Evolutionary conservation across 371 early-diverging fungal genomes (phyloP), one percentile per base, ranked within the genome.

Genomic region (Mortierella sp.): DNA sequence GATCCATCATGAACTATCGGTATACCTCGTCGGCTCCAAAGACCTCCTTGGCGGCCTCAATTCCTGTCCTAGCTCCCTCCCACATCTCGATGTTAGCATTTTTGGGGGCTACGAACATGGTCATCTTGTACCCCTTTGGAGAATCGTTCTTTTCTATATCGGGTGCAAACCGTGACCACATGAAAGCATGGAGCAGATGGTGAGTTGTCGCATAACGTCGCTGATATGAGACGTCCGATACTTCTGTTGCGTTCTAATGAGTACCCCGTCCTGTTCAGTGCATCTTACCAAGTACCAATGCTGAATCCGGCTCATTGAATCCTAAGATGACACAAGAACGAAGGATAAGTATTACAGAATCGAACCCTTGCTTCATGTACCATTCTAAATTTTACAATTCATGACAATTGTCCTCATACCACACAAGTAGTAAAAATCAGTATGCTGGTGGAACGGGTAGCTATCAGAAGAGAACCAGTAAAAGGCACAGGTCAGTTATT

Each of bases 361-460:
- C 3, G 11, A 21, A 24, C 48, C 35, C 10, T 48, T 58, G 7
- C 63, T 49, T 10, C n/a, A 48, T 65, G 18, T 24, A n/a, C 12
- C 18, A 7, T 35, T 41, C 24, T 2, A 38, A 38, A 21, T 35
- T 18, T 35, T 6, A 11, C 18, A 10, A 1, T 24, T 41, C 68
- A 29, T 32, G 63, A 16, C 18, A 35, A 24, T 16, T 49, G 27
- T 43, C 27, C 44, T n/a, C 72, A 48, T 82, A 88, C 90, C 89
- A 27, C 89, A 88, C 48, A 98, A 88, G 82, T 98, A 98, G 81
- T 94, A 94, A 75, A 98, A 93, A 81, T 98, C 96, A 8, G 98
- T 97, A 75, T 95, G 93, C 87, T 98, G 98, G 78, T 97, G 97
- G 81, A 97, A 99, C n/a, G 94, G 95, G 84, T 98, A 97, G 78